Evolutionary conservation across 1,284 basidiomycete genomes (phyloP), one percentile per base, ranked within the genome.

Genomic region (Mycena sp.): DNA sequence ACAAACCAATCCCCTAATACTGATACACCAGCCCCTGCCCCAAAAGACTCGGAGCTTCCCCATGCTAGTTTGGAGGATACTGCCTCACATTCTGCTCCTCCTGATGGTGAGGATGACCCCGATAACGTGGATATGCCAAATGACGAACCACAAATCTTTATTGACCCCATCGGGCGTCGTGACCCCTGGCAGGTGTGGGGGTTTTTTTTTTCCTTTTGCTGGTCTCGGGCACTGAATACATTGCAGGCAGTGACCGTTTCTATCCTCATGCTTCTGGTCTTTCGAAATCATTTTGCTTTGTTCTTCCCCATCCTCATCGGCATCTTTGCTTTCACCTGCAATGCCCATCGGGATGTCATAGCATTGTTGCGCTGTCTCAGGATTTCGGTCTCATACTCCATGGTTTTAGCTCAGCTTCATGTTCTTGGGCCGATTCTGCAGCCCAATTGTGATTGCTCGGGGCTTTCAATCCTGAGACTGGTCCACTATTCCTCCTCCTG

Each of bases 331-430:
- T 63, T 54, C 21, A 52, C 61, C 1, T 68, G 64, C 53, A 64
- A 65, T 60, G 64, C 51, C 28, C 29, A 67, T 59, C 59, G 64
- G 28, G 68, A 68, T 17, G 19, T 64, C 16, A 43, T 66, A 3
- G 41, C 61, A 0, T 3, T 67, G 6, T 48, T 68, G 3, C 52
- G 61, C 38, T 41, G 64, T 7, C 44, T 68, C 44, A 69, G 70
- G 0, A 17, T 71, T 17, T 56, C 65, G 0, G 53, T 69, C 10
- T 65, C 67, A 6, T 70, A 69, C 25, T 23, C 25, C 1, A 62
- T 60, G 16, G 51, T 63, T 29, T 51, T 65, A 19, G 53, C 67
- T 2, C 23, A 58, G 7, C 62, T 71, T 6, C 54, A 58, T 23
- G 40, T 51, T 4, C 64, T 70, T 0, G 64, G 61, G 35, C 25